Evolutionary conservation across 2,329 filamentous ascomycete genomes (phyloP).

Genomic region (Thielaviopsis musarum): DNA sequence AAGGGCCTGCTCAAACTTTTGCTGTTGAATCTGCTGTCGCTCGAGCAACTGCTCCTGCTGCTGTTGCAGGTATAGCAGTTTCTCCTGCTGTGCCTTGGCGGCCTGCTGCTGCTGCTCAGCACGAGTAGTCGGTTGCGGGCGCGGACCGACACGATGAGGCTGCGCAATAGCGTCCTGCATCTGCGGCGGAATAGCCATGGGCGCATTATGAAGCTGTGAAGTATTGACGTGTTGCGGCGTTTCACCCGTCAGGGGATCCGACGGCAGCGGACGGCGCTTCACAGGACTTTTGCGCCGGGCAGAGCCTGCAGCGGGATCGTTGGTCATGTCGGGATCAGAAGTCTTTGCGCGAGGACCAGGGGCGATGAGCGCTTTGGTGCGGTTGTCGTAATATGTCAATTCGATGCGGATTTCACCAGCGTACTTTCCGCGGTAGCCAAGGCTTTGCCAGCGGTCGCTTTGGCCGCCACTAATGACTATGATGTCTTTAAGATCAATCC

Average conservation of each 20-base stretch:
- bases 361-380: conserved; percentile 40
- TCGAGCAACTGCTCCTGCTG: conserved; percentile 14
- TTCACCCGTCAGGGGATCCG: conserved; percentile 51
- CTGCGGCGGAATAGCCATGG: conserved; percentile 10
- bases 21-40: conserved; percentile 21
- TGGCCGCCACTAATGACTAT: conserved; percentile 80
- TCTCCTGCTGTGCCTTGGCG: conserved; percentile 14
- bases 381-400: conserved; percentile 85
- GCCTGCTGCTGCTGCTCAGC: conserved; percentile 10
- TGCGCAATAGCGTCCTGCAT: conserved; percentile 10
- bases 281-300: conserved; percentile 41
- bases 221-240: conserved; percentile 18
- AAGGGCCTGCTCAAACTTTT: conserved; percentile 19
- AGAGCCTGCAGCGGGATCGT: conserved; percentile 15
- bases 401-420: conserved; percentile 89
- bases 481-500: conserved; percentile 68
- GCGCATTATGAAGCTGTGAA: not conserved
- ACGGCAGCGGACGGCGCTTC: conserved; percentile 71
- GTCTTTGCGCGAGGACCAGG: conserved; percentile 21
- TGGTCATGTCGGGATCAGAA: conserved; percentile 20
- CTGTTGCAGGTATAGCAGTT: conserved; percentile 18
- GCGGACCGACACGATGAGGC: conserved; percentile 10
- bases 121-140: conserved; percentile 12
- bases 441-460: conserved; percentile 76
- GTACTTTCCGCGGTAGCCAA: conserved; percentile 85